These are phyloP conservation scores for Colletotrichum orbiculare DNA, from an alignment of 2,329 filamentous ascomycete genomes.

Conservation along the genomic window DNA sequence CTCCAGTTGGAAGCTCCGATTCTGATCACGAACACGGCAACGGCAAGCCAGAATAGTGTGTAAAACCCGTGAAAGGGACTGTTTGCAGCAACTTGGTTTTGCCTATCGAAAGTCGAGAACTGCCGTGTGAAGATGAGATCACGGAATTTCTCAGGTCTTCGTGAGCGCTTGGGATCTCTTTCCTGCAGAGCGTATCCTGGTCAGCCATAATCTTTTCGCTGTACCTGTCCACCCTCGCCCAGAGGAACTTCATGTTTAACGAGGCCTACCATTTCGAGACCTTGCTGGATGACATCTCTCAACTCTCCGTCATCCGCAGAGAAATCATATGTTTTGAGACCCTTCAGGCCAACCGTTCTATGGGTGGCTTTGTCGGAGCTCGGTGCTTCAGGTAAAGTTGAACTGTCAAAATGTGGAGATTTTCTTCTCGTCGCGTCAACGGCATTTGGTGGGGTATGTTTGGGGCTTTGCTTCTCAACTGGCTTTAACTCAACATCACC, in stretches of 20 bases:
- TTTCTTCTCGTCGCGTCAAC: neutral
- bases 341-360: neutral
- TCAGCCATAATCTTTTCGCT: neutral
- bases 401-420: slow-evolving; percentile 21
- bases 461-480: no score
- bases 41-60: slow-evolving; percentile 80
- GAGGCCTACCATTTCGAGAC: slow-evolving; percentile 28
- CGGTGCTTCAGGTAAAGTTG: slow-evolving; percentile 29
- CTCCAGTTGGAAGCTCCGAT: slow-evolving; percentile 76
- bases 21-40: slow-evolving; percentile 73
- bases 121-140: slow-evolving; percentile 76
- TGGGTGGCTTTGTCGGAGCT: slow-evolving; percentile 30
- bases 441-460: no score
- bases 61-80: slow-evolving; percentile 85
- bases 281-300: slow-evolving; percentile 29
- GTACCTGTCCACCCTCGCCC: neutral
- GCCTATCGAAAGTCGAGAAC: slow-evolving; percentile 79
- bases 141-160: slow-evolving; percentile 47
- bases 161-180: slow-evolving; percentile 27
- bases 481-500: no score
- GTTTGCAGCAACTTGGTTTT: slow-evolving; percentile 72
- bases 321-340: slow-evolving; percentile 39
- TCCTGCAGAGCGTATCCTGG: slow-evolving; percentile 12
- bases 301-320: slow-evolving; percentile 45
- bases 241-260: neutral